These are phyloP conservation scores for Zangia roseola DNA, from an alignment of 768 basidiomycete species.

Conservation along the genomic window DNA sequence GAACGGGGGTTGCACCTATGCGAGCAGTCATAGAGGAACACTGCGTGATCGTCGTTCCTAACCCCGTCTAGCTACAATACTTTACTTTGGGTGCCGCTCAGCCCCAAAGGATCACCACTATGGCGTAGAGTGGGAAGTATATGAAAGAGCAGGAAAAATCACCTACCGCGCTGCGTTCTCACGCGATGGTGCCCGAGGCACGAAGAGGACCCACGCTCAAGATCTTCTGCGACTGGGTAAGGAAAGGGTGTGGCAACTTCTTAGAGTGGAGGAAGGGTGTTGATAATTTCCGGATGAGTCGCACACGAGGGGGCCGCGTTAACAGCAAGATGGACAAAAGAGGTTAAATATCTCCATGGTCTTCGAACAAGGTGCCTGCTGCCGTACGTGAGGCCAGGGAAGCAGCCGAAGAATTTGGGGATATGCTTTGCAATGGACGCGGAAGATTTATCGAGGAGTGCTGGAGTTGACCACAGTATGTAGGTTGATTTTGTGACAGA, in stretches of 20 bases:
- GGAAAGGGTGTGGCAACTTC: conserved; percentile 62
- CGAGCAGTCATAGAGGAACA: conserved; percentile 75
- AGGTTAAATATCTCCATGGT: conserved; percentile 38
- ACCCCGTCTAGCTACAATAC: conserved; percentile 55
- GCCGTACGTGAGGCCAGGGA: conserved; percentile 72
- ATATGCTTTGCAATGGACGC: conserved; percentile 52
- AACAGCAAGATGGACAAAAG: conserved; percentile 1
- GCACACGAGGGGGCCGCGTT: neutral
- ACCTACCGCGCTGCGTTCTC: conserved; percentile 75
- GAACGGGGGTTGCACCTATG: conserved; percentile 94
- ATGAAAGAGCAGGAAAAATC: conserved; percentile 42
- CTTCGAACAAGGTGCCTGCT: conserved; percentile 94
- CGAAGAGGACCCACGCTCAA: conserved; percentile 82
- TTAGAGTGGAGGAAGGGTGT: conserved; percentile 57
- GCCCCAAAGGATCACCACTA: conserved; percentile 78
- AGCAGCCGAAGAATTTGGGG: conserved; percentile 50
- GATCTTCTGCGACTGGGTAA: conserved; percentile 72
- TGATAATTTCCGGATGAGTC: conserved; percentile 90
- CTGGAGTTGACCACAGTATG: conserved; percentile 66
- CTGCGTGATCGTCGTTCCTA: too few relatives aligned
- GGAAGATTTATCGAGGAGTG: conserved; percentile 73
- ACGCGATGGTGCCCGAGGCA: conserved; percentile 71
- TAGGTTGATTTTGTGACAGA: too few relatives aligned
- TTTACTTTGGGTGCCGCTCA: conserved; percentile 95
- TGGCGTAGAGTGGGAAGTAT: conserved; percentile 61